These are phyloP conservation scores for Starmerella geochares DNA, from an alignment of 805 yeast species.

Conservation along the genomic window DNA sequence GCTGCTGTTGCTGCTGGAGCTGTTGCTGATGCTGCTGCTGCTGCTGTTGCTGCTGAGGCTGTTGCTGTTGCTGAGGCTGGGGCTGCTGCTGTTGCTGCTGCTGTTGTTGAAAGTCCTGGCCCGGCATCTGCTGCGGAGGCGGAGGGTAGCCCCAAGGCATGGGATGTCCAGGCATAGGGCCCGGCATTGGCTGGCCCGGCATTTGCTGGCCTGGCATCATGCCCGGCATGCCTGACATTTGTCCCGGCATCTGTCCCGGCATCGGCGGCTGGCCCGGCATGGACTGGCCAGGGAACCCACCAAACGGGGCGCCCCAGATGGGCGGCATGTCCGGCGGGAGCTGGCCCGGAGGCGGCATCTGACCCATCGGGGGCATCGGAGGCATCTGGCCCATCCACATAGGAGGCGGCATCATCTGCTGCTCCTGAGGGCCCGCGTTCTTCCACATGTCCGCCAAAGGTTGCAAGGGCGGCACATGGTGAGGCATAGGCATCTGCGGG, in stretches of 20 bases:
- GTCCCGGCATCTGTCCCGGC: slow-evolving; percentile 3
- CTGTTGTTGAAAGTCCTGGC: not conserved
- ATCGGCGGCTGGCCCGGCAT: slow-evolving; percentile 4
- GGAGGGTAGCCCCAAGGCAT: not conserved
- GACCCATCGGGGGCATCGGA: slow-evolving; percentile 5
- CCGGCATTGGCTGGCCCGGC: slow-evolving; percentile 4
- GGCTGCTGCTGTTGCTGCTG: slow-evolving; percentile 3
- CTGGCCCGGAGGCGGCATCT: slow-evolving; percentile 5
- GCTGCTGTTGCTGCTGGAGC: not conserved
- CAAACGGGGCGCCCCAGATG: slow-evolving; percentile 4
- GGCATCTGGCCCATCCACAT: slow-evolving; percentile 6
- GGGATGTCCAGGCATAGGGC: not conserved
- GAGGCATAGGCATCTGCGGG: slow-evolving; percentile 5
- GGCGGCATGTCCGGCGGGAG: slow-evolving; percentile 4
- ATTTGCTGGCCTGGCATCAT: slow-evolving; percentile 1
- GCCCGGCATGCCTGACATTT: not conserved
- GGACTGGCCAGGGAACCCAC: slow-evolving; percentile 1
- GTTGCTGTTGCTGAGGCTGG: slow-evolving; percentile 3
- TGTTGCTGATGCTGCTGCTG: not conserved
- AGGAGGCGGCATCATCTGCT: slow-evolving; percentile 8
- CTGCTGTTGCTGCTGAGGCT: slow-evolving; percentile 1
- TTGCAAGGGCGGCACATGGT: slow-evolving; percentile 16
- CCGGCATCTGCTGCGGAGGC: not conserved
- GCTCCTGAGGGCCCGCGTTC: slow-evolving; percentile 10
- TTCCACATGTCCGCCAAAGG: slow-evolving; percentile 21